Evolutionary conservation across 768 basidiomycete genomes (phyloP).

Genomic region (Naematelia aurantialba): DNA sequence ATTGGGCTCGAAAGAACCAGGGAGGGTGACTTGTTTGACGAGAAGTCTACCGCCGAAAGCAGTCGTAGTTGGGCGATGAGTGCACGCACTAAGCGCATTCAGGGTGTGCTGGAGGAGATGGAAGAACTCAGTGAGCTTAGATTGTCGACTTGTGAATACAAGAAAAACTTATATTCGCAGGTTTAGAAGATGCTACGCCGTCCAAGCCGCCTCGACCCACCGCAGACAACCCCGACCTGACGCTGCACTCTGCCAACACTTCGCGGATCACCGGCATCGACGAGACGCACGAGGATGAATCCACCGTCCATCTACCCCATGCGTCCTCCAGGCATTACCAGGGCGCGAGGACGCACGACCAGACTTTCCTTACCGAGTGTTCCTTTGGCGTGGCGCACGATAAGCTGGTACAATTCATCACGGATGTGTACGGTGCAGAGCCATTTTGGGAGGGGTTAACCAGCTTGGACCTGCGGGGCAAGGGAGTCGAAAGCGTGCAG

Average conservation of each 20-base stretch:
- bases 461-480: slow-evolving; percentile 68
- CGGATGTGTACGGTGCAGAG: slow-evolving; percentile 89
- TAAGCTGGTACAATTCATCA: slow-evolving; percentile 82
- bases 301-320: slow-evolving; percentile 10
- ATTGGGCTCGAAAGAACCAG: slow-evolving; percentile 17
- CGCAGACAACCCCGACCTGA: slow-evolving; percentile 6
- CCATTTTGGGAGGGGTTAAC: slow-evolving; percentile 84
- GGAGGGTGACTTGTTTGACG: slow-evolving; percentile 19
- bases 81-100: slow-evolving; percentile 72
- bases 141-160: not conserved
- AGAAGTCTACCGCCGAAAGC: not conserved
- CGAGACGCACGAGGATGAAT: not conserved
- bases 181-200: slow-evolving; percentile 44
- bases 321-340: slow-evolving; percentile 12
- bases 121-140: slow-evolving; percentile 62
- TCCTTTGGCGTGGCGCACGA: slow-evolving; percentile 95
- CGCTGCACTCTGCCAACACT: slow-evolving; percentile 1
- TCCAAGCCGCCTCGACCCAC: slow-evolving; percentile 37
- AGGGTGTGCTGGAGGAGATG: slow-evolving; percentile 71
- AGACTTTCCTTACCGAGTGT: slow-evolving; percentile 86
- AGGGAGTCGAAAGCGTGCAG: slow-evolving; percentile 74
- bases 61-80: slow-evolving; percentile 50
- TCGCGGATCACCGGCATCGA: not conserved
- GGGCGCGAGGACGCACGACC: slow-evolving; percentile 50
- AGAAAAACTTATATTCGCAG: slow-evolving; percentile 16